These are phyloP conservation scores for Xylariaceae sp. DNA, from an alignment of 2,329 filamentous ascomycete species.

Conservation along the genomic window DNA sequence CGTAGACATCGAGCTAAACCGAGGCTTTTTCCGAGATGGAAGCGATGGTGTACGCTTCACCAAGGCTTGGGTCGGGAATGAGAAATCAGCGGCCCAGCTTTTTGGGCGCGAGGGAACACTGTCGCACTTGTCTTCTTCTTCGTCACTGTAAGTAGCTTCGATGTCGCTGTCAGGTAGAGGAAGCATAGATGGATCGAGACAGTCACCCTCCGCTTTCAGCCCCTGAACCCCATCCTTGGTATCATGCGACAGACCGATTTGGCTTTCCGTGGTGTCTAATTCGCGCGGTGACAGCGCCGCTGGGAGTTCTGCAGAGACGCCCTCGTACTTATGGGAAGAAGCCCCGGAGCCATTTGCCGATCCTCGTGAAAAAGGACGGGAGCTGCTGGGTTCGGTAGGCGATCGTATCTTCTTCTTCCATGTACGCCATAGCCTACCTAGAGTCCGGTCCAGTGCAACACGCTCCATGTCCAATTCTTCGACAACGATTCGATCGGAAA, in stretches of 20 bases:
- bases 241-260: conserved; percentile 4
- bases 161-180: conserved; percentile 64
- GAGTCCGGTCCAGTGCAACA: conserved; percentile 79
- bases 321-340: conserved; percentile 38
- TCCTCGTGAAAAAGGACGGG: conserved; percentile 48
- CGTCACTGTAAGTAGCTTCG: conserved; percentile 63
- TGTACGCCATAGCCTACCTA: conserved; percentile 86
- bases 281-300: conserved; percentile 34
- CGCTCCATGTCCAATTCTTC: conserved; percentile 92
- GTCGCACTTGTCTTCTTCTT: conserved; percentile 53
- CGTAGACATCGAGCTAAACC: conserved; percentile 10
- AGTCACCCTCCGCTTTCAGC: conserved; percentile 11
- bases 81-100: conserved; percentile 41
- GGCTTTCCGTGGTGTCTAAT: conserved; percentile 26
- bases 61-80: conserved; percentile 34
- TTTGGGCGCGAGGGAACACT: conserved; percentile 42
- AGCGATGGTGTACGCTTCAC: conserved; percentile 30
- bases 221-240: not conserved
- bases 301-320: conserved; percentile 38
- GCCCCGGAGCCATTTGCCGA: conserved; percentile 36
- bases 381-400: conserved; percentile 45
- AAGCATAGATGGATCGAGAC: conserved; percentile 52
- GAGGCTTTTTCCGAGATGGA: conserved; percentile 24
- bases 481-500: conserved; percentile 68
- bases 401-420: conserved; percentile 84